Evolutionary conservation across 78 protist species (phyloP), one percentile per base, ranked within the genome.

Genomic region (Mantamonas sphyraenae): DNA sequence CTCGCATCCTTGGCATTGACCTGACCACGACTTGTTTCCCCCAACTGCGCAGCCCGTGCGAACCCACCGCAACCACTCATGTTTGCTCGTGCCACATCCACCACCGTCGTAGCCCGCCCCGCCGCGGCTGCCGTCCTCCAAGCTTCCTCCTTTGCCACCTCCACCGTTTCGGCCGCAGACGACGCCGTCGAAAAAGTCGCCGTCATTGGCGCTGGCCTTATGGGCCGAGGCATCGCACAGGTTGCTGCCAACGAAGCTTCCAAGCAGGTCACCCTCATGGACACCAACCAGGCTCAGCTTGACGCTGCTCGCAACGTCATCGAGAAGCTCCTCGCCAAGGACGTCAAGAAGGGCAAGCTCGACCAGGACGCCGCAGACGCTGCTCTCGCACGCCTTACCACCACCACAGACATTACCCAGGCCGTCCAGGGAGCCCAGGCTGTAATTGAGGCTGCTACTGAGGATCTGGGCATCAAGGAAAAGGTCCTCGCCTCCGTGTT

Each of bases 401-500:
- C 38, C 19, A 14, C 20, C 64, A 43, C 68, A 2, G 2, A 20
- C 4, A 35, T 39, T 1, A 39, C 57, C 53, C 30, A 3, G n/a
- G 77, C 58, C n/a, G 64, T 45, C 34, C 1, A 17, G 53, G 53
- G 16, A 47, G 53, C 80, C 17, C 80, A 82, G 30, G 64, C 76
- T 4, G 77, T 82, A n/a, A 28, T 82, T 17, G 88, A 82, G 59
- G 87, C 87, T 22, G 68, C 76, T 8, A 39, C 47, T 20, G 88
- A 82, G 68, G 53, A 72, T 43, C 64, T 82, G 39, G 76, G 38
- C 20, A 19, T 67, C 64, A 82, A 82, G 76, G 31, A 47, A 53
- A 5, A 55, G 35, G 31, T 82, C 19, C 64, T 69, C 26, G 37
- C 28, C 17, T 28, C 7, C 38, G 24, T 64, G 20, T n/a, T 16